A percentile compares a stretch with the other conserved stretches of the same genome.
Conservation (phyloP, 2,329 filamentous ascomycete genomes). For the Pseudocercospora musae region DNA sequence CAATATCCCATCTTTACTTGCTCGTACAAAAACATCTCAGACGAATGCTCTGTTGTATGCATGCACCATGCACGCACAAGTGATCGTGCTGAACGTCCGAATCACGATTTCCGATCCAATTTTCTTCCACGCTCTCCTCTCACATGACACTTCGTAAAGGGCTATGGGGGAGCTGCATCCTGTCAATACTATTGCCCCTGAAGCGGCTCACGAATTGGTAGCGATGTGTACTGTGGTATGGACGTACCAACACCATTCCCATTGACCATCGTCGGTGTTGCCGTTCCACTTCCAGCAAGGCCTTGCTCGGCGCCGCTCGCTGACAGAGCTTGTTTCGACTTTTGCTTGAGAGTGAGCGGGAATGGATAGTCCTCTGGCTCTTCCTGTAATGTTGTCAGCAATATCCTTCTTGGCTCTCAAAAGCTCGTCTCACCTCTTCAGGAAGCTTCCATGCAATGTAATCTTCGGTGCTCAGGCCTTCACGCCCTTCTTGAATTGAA, state of each 20-base stretch:
- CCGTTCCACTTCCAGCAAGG: slow-evolving; percentile 14
- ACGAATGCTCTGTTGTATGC: not conserved
- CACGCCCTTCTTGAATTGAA: slow-evolving; percentile 87
- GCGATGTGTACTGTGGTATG: slow-evolving; percentile 5
- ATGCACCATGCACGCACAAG: not conserved
- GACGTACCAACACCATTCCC: slow-evolving; percentile 17
- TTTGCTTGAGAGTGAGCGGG: slow-evolving; percentile 61
- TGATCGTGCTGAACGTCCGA: not conserved
- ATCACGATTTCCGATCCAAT: not conserved
- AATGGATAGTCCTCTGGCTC: slow-evolving; percentile 77
- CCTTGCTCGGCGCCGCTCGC: slow-evolving; percentile 6
- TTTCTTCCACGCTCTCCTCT: too few species aligned
- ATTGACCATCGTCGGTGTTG: slow-evolving; percentile 24
- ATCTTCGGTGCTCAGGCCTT: slow-evolving; percentile 91
- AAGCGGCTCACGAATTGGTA: slow-evolving; percentile 14
- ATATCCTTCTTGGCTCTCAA: not conserved
- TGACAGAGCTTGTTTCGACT: slow-evolving; percentile 33
- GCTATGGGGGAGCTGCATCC: not conserved
- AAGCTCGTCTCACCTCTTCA: slow-evolving; percentile 49
- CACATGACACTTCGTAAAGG: not conserved
- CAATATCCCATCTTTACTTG: not conserved
- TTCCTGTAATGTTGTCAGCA: slow-evolving; percentile 49
- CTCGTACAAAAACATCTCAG: not conserved
- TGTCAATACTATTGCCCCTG: slow-evolving; percentile 5
- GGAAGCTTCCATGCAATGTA: slow-evolving; percentile 98